Percentiles rank a stretch among this genome's conserved stretches.
phyloP scores from a whole-genome alignment of 305 asterid species.

The Fraxinus baroniana region DNA sequence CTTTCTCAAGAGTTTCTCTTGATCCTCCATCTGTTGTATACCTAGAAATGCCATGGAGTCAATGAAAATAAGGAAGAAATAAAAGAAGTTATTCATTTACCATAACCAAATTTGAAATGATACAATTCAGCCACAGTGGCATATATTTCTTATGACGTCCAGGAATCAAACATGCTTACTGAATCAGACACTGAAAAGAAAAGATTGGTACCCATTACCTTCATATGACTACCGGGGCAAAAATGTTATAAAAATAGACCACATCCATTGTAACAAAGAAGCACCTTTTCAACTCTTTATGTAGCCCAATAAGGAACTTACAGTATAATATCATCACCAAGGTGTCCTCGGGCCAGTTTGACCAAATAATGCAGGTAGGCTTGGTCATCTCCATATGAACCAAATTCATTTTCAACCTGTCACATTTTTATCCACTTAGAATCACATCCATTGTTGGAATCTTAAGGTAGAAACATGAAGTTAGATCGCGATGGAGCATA shows the following conservation, averaged over 20 bases:
- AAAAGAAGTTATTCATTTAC: neutral
- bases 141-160: slow-evolving; percentile 1
- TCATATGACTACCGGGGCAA: slow-evolving; percentile 11
- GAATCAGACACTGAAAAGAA: neutral
- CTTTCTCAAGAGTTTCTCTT: slow-evolving; percentile 74
- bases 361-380: slow-evolving; percentile 82
- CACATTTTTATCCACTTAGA: slow-evolving; percentile 30
- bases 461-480: slow-evolving; percentile 16
- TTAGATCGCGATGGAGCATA: neutral
- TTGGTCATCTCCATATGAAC: slow-evolving; percentile 88
- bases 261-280: slow-evolving; percentile 14
- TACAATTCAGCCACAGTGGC: slow-evolving; percentile 4
- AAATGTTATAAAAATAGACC: neutral
- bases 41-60: slow-evolving; percentile 43
- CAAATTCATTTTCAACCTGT: slow-evolving; percentile 97
- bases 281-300: slow-evolving; percentile 8
- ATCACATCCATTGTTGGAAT: slow-evolving; percentile 23
- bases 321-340: slow-evolving; percentile 73
- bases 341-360: slow-evolving; percentile 66
- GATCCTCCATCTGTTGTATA: slow-evolving; percentile 95
- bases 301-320: slow-evolving; percentile 35
- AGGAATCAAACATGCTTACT: slow-evolving; percentile 7
- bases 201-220: slow-evolving; percentile 2
- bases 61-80: slow-evolving; percentile 7
- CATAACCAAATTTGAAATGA: slow-evolving; percentile 9